Conservation (phyloP, 75 land plant species). For the Pinus taeda region DNA sequence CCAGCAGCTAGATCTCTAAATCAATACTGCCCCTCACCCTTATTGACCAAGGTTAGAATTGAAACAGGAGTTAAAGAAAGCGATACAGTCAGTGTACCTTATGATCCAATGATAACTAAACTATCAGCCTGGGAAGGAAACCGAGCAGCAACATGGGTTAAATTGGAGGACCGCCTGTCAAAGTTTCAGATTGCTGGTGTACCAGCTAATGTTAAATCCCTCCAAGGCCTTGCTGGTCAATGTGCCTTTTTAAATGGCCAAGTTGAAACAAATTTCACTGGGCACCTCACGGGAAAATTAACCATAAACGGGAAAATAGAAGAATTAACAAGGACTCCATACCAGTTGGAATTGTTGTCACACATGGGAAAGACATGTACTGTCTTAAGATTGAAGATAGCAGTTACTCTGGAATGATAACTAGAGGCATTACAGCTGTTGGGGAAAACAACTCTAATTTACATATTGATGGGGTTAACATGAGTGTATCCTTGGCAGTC, state of each 20-base stretch:
- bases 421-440: too few relatives aligned
- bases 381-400: slow-evolving; percentile 38
- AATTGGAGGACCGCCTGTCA: slow-evolving; percentile 68
- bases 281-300: slow-evolving; percentile 62
- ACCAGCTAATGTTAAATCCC: slow-evolving; percentile 84
- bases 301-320: slow-evolving; percentile 77
- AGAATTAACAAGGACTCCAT: slow-evolving; percentile 17
- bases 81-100: slow-evolving; percentile 82
- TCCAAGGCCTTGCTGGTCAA: slow-evolving; percentile 71
- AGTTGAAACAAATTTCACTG: slow-evolving; percentile 94
- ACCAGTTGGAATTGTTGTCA: slow-evolving; percentile 37
- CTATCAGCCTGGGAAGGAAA: slow-evolving; percentile 90
- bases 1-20: slow-evolving; percentile 91
- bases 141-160: slow-evolving; percentile 73
- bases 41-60: slow-evolving; percentile 76
- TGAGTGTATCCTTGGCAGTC: too few relatives aligned
- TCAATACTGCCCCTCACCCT: slow-evolving; percentile 69
- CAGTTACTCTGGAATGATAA: too few relatives aligned
- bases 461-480: too few relatives aligned
- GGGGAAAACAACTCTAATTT: too few relatives aligned
- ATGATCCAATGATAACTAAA: slow-evolving; percentile 99
- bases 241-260: slow-evolving; percentile 68
- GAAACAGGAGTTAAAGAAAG: slow-evolving; percentile 91
- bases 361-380: slow-evolving; percentile 44
- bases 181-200: slow-evolving; percentile 93